phyloP scores from a whole-genome alignment of 2,329 filamentous ascomycete genomes.

The Claviceps digitariae region DNA sequence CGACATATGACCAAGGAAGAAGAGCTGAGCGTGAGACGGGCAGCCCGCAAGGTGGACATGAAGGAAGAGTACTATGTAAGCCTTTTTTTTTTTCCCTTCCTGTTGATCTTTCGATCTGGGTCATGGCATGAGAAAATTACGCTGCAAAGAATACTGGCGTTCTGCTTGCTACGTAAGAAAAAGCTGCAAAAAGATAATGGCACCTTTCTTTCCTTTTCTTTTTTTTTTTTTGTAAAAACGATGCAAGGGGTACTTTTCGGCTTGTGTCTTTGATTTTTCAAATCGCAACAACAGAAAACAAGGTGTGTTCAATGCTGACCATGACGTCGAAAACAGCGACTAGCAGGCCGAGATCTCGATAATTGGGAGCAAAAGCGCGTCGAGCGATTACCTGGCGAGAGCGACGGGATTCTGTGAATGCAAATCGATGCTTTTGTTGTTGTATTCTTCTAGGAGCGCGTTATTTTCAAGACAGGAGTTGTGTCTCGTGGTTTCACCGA shows the following conservation, averaged over 20 bases:
- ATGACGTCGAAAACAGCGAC: slow-evolving; percentile 13
- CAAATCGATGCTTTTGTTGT: background rate
- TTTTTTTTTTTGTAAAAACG: too few species aligned
- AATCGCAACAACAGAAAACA: background rate
- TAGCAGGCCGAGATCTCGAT: slow-evolving; percentile 75
- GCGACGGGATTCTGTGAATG: slow-evolving; percentile 61
- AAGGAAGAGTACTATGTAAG: slow-evolving; percentile 78
- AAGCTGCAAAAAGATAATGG: too few species aligned
- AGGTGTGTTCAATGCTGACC: background rate
- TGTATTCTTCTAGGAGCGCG: background rate
- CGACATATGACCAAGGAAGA: slow-evolving; percentile 76
- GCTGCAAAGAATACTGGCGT: too few species aligned
- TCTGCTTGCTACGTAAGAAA: too few species aligned
- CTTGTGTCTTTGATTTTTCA: too few species aligned
- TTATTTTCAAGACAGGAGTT: background rate
- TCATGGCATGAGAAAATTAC: too few species aligned
- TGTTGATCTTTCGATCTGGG: too few species aligned
- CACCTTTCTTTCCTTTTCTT: background rate
- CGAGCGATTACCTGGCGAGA: slow-evolving; percentile 77
- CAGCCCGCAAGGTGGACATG: slow-evolving; percentile 59
- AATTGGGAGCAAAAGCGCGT: slow-evolving; percentile 96
- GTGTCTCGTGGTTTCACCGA: too few species aligned
- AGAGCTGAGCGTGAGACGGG: slow-evolving; percentile 66
- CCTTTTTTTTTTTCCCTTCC: slow-evolving; percentile 11
- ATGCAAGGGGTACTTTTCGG: background rate